Percentiles rank a stretch among this genome's conserved stretches.
Evolutionary conservation across 78 protist genomes (phyloP).

Genomic region (Chrysochromulina tobinii): DNA sequence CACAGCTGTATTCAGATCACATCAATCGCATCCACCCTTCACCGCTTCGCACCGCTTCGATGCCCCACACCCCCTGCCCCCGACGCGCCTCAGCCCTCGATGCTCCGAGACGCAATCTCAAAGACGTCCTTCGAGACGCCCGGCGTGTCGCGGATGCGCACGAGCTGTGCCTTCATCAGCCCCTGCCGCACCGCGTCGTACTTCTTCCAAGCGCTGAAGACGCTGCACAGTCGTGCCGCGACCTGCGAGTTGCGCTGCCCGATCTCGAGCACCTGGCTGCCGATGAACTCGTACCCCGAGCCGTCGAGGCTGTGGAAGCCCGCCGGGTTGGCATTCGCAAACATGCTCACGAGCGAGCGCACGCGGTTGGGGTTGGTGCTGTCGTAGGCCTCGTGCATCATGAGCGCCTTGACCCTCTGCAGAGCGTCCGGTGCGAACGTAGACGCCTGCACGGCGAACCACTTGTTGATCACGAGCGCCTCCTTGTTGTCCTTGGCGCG

Average conservation of each 20-base stretch:
- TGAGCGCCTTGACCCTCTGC: neutral
- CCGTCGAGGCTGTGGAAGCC: slow-evolving; percentile 28
- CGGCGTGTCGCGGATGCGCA: neutral
- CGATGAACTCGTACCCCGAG: slow-evolving; percentile 17
- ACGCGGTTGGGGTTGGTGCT: slow-evolving; percentile 42
- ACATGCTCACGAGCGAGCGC: slow-evolving; percentile 12
- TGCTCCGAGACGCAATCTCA: neutral
- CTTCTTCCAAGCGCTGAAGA: neutral
- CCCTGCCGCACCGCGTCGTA: neutral
- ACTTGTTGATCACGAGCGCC: slow-evolving; percentile 45
- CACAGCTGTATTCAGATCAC: no score
- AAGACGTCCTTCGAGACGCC: slow-evolving; percentile 7
- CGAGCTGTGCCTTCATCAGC: slow-evolving; percentile 33
- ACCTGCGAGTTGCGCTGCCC: slow-evolving; percentile 35
- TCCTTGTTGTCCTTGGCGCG: slow-evolving; percentile 9
- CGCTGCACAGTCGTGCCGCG: neutral
- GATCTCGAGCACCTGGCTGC: neutral
- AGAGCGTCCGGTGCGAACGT: neutral
- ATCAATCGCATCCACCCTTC: no score
- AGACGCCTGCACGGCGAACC: slow-evolving; percentile 29
- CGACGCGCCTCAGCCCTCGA: neutral
- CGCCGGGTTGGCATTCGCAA: neutral
- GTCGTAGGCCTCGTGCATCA: slow-evolving; percentile 1
- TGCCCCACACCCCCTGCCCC: no score
- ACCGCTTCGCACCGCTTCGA: no score